phyloP scores from a whole-genome alignment of 352 stramenopile species.

The Pythium phragmiticola region DNA sequence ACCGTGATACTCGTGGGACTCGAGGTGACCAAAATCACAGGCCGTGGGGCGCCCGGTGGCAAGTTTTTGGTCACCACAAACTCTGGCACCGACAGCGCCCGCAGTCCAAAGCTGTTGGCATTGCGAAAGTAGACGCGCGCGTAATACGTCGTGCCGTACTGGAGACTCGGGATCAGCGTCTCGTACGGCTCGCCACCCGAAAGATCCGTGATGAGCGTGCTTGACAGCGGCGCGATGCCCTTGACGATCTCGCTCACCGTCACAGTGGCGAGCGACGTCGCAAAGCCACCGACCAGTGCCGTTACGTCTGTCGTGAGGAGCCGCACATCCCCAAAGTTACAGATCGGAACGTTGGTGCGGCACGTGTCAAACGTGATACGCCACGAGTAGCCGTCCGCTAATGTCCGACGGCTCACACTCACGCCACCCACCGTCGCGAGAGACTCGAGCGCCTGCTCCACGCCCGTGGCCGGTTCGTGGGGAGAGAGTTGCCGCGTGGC shows the following conservation, averaged over 20 bases:
- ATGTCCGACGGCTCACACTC: conserved; percentile 55
- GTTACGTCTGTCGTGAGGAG: conserved; percentile 46
- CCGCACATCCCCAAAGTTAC: conserved; percentile 89
- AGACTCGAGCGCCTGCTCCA: conserved; percentile 49
- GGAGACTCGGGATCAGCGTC: conserved; percentile 62
- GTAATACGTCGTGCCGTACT: conserved; percentile 89
- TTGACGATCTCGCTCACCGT: conserved; percentile 52
- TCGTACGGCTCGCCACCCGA: conserved; percentile 71
- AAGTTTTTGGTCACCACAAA: conserved; percentile 88
- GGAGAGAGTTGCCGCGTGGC: conserved; percentile 42
- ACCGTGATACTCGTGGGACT: conserved; percentile 90
- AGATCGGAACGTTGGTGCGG: conserved; percentile 69
- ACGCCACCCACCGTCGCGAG: conserved; percentile 61
- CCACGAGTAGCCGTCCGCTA: conserved; percentile 83
- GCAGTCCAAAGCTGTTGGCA: conserved; percentile 75
- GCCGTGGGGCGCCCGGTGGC: conserved; percentile 77
- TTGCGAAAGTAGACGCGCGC: conserved; percentile 91
- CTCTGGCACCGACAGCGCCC: conserved; percentile 64
- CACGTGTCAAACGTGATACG: conserved; percentile 90
- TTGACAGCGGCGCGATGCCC: conserved; percentile 45
- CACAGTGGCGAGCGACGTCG: conserved; percentile 38
- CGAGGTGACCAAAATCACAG: conserved; percentile 88
- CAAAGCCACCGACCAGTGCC: conserved; percentile 44
- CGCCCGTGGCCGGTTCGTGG: conserved; percentile 39
- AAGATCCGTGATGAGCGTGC: conserved; percentile 69